Conservation (phyloP, 192 early-diverging fungal genomes). For the Podochytrium sp. region DNA sequence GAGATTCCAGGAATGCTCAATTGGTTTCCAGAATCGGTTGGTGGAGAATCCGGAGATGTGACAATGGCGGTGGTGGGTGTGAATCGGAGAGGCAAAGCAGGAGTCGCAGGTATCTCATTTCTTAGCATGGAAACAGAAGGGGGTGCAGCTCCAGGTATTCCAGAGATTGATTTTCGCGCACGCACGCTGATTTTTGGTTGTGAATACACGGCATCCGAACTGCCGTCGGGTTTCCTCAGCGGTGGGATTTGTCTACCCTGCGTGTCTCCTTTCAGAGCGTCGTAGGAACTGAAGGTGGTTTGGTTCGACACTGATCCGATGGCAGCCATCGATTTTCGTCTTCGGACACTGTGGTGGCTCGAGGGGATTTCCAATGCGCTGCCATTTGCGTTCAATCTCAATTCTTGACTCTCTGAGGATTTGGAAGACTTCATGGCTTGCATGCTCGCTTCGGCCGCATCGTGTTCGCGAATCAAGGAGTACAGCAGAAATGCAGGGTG, state of each 20-base stretch:
- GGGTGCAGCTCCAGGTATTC: background rate
- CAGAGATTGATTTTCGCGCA: constrained; percentile 11
- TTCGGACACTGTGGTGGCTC: background rate
- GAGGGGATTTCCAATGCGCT: background rate
- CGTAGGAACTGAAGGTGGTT: background rate
- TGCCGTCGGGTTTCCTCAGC: background rate
- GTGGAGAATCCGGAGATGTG: background rate
- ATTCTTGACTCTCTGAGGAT: background rate
- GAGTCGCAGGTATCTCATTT: background rate
- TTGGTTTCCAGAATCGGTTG: background rate
- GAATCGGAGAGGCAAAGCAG: too few relatives aligned
- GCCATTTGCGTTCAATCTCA: background rate
- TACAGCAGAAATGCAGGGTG: constrained; percentile 50
- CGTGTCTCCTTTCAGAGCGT: background rate
- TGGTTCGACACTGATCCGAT: background rate
- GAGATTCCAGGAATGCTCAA: background rate
- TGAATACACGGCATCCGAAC: background rate
- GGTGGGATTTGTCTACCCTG: background rate
- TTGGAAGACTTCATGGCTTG: background rate
- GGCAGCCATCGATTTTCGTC: constrained; percentile 27
- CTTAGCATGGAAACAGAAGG: too few relatives aligned
- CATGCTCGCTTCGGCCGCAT: constrained; percentile 28
- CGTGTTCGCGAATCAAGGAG: constrained; percentile 46
- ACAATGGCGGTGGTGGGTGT: too few relatives aligned
- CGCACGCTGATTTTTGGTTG: background rate